These are phyloP conservation scores for Cucurbita moschata DNA, from an alignment of 306 rosid genomes.

Conservation along the genomic window DNA sequence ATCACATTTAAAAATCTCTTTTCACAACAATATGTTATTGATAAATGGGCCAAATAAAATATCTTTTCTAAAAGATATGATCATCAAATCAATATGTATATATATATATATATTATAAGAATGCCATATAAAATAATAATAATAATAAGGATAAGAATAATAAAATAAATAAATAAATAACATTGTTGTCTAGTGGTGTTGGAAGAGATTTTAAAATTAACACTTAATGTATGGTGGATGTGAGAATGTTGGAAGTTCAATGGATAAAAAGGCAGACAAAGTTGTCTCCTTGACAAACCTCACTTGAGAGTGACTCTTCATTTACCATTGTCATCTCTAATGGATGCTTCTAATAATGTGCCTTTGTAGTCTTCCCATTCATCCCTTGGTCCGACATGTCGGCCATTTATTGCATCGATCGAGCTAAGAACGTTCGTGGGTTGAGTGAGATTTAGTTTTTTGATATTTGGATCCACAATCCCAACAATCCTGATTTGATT, in stretches of 20 bases:
- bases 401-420: neutral
- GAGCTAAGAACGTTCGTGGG: neutral
- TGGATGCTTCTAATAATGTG: neutral
- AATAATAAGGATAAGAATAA: neutral
- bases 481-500: no score
- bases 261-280: neutral
- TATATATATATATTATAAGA: no score
- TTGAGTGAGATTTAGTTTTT: neutral
- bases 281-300: conserved; percentile 3
- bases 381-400: neutral
- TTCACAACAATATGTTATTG: neutral
- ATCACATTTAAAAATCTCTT: neutral
- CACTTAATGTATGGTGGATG: neutral
- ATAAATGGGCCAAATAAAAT: neutral
- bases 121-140: neutral
- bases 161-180: neutral
- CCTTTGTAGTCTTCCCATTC: neutral
- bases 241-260: neutral
- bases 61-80: neutral
- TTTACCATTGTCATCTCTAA: neutral
- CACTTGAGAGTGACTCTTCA: neutral
- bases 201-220: neutral
- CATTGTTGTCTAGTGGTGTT: neutral
- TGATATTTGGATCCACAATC: neutral
- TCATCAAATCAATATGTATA: neutral